phyloP scores from a whole-genome alignment of 768 basidiomycete species.

The Tulasnella sp. region DNA sequence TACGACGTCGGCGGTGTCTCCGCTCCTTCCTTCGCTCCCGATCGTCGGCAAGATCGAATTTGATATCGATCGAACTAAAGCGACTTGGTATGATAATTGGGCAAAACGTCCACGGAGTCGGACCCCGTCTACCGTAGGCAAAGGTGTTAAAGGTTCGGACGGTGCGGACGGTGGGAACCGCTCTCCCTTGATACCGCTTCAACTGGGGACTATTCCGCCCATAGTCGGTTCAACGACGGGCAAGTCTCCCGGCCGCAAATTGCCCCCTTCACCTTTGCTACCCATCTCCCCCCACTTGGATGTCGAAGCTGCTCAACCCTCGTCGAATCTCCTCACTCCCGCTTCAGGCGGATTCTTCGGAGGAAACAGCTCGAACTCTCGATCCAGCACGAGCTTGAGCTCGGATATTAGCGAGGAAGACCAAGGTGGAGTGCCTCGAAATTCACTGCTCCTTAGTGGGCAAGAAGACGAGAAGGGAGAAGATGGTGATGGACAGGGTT shows the following conservation, averaged over 20 bases:
- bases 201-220: background rate
- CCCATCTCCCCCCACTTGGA: conserved; percentile 8
- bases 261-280: conserved; percentile 17
- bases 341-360: background rate
- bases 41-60: conserved; percentile 94
- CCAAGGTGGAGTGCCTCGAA: background rate
- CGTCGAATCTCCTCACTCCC: conserved; percentile 16
- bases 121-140: background rate
- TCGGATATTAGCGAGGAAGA: background rate
- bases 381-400: background rate
- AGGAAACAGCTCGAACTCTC: background rate
- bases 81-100: conserved; percentile 87
- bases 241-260: background rate
- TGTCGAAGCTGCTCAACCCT: conserved; percentile 22
- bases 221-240: conserved; percentile 12
- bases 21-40: conserved; percentile 64
- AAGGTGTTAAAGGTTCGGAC: background rate
- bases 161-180: background rate
- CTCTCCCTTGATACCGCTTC: conserved; percentile 19
- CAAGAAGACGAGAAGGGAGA: background rate
- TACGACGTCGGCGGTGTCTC: conserved; percentile 43
- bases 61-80: conserved; percentile 77
- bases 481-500: background rate
- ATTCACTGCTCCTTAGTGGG: background rate
- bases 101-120: conserved; percentile 40